Evolutionary conservation across 805 yeast species (phyloP).

Genomic region (Lipomyces yamadae): DNA sequence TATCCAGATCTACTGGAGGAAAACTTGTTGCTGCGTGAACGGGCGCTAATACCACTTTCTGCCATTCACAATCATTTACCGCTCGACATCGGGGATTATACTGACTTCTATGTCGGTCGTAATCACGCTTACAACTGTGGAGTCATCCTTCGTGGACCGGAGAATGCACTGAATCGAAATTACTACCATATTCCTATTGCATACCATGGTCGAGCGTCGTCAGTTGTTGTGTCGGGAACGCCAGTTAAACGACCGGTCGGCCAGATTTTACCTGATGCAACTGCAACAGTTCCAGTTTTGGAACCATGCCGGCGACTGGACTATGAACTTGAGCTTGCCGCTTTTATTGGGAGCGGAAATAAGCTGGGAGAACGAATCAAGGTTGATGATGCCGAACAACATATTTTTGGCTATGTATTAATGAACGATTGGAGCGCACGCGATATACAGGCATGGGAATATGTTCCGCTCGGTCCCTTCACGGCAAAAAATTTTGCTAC

Average conservation of each 20-base stretch:
- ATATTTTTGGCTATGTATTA: slow-evolving; percentile 41
- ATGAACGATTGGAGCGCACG: slow-evolving; percentile 42
- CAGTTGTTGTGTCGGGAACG: slow-evolving; percentile 41
- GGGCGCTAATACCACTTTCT: slow-evolving; percentile 16
- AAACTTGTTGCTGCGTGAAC: slow-evolving; percentile 19
- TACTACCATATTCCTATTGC: slow-evolving; percentile 41
- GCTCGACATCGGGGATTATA: slow-evolving; percentile 40
- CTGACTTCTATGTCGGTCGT: slow-evolving; percentile 41
- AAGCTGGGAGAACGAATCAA: slow-evolving; percentile 34
- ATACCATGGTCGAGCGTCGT: slow-evolving; percentile 41
- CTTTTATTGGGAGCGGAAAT: slow-evolving; percentile 37
- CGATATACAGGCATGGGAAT: slow-evolving; percentile 42
- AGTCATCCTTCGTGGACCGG: slow-evolving; percentile 38
- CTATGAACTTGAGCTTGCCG: slow-evolving; percentile 41
- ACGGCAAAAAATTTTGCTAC: slow-evolving; percentile 41
- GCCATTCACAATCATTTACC: slow-evolving; percentile 30
- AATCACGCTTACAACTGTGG: slow-evolving; percentile 42
- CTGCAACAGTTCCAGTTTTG: slow-evolving; percentile 7
- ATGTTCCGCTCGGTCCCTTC: slow-evolving; percentile 42
- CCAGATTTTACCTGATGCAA: slow-evolving; percentile 36
- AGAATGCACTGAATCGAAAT: slow-evolving; percentile 40
- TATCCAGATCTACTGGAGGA: slow-evolving; percentile 33
- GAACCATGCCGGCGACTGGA: slow-evolving; percentile 33
- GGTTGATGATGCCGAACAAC: slow-evolving; percentile 36
- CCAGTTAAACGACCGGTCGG: slow-evolving; percentile 39